Conservation (phyloP, 495 filamentous ascomycete genomes). For the Penicillium malachiteum region DNA sequence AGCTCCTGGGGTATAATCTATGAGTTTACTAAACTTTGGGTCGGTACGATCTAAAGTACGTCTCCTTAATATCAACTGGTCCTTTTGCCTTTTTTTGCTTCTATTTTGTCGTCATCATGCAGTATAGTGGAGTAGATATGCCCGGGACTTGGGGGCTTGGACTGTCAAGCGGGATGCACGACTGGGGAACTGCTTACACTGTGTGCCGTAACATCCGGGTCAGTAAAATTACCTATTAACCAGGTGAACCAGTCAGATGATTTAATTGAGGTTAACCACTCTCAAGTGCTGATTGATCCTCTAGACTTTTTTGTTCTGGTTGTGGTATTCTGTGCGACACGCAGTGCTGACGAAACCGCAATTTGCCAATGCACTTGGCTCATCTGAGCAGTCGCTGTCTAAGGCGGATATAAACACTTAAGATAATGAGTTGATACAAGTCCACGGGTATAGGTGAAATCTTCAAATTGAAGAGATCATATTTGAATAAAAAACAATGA, state of each 20-base stretch:
- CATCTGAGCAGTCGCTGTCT: neutral
- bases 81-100: neutral
- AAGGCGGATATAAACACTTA: neutral
- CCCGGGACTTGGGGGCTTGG: neutral
- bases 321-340: slow-evolving; percentile 9
- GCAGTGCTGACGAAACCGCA: slow-evolving; percentile 20
- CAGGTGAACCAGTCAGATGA: slow-evolving; percentile 24
- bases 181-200: slow-evolving; percentile 5
- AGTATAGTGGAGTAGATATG: neutral
- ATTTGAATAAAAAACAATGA: no score
- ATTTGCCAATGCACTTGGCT: slow-evolving; percentile 11
- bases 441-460: no score
- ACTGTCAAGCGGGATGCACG: neutral
- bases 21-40: neutral
- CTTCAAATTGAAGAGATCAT: no score
- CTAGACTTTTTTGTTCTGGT: neutral
- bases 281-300: neutral
- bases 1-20: no score
- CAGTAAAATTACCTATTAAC: neutral
- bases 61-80: neutral
- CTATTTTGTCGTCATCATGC: neutral
- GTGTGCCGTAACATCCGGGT: slow-evolving; percentile 11
- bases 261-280: slow-evolving; percentile 11
- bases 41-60: neutral
- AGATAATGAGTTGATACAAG: neutral